Percentiles rank a stretch among this genome's conserved stretches.
Evolutionary conservation across 108 stramenopile genomes (phyloP).

Genomic region (Halocafeteria seosinensis): DNA sequence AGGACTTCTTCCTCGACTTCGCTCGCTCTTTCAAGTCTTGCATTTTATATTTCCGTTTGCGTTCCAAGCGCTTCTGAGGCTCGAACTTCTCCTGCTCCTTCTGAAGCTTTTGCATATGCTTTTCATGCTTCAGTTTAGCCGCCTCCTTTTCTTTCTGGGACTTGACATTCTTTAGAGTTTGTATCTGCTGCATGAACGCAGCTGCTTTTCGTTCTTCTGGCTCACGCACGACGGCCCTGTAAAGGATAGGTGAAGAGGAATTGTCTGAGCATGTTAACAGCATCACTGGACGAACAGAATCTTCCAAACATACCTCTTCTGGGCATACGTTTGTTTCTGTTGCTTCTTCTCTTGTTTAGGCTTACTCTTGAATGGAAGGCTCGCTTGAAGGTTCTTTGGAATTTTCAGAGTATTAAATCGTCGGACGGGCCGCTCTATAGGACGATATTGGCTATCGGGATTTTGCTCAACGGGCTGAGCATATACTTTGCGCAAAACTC

Average conservation of each 20-base stretch:
- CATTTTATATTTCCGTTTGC: not conserved
- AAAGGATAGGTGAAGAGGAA: conserved; percentile 3
- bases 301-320: not conserved
- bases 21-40: not conserved
- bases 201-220: conserved; percentile 16
- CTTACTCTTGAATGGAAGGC: conserved; percentile 74
- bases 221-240: conserved; percentile 34
- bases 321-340: conserved; percentile 36
- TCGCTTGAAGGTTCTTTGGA: conserved; percentile 68
- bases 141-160: conserved; percentile 18
- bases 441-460: conserved; percentile 85
- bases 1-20: no score
- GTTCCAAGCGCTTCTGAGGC: not conserved
- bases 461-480: conserved; percentile 69
- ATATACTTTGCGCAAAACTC: conserved; percentile 67
- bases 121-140: not conserved
- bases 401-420: conserved; percentile 60
- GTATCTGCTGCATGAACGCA: conserved; percentile 23
- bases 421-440: conserved; percentile 56
- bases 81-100: not conserved
- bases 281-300: not conserved
- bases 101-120: conserved; percentile 6
- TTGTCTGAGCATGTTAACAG: not conserved
- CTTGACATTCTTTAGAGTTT: conserved; percentile 31
- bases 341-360: conserved; percentile 58